phyloP scores from a whole-genome alignment of 305 asterid genomes.

The Fraxinus dipetala region DNA sequence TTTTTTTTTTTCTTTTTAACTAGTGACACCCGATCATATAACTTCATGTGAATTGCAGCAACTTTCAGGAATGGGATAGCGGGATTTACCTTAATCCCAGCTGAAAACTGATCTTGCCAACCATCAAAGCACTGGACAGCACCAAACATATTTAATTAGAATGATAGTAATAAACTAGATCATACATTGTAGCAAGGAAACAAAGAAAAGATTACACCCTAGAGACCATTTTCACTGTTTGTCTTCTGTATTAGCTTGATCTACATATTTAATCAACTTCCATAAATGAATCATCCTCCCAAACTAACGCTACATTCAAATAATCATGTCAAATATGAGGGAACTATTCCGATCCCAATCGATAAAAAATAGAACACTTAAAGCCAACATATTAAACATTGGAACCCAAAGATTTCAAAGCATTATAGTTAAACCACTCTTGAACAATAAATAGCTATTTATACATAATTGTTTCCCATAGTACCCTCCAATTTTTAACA shows the following conservation, averaged over 20 bases:
- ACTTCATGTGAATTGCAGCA: background rate
- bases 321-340: slow-evolving; percentile 1
- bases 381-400: background rate
- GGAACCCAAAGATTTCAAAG: background rate
- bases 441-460: background rate
- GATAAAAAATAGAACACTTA: slow-evolving; percentile 12
- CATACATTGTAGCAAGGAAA: slow-evolving; percentile 5
- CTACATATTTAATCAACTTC: slow-evolving; percentile 8
- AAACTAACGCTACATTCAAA: slow-evolving; percentile 9
- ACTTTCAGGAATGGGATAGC: slow-evolving; percentile 13
- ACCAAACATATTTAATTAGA: slow-evolving; percentile 26
- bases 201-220: slow-evolving; percentile 4
- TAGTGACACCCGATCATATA: slow-evolving; percentile 10
- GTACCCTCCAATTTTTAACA: slow-evolving; percentile 15
- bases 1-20: slow-evolving; percentile 7
- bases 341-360: background rate
- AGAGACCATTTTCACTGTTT: slow-evolving; percentile 12
- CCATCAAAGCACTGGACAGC: slow-evolving; percentile 62
- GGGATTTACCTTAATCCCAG: slow-evolving; percentile 72
- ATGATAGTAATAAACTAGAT: slow-evolving; percentile 11
- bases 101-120: slow-evolving; percentile 80
- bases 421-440: background rate
- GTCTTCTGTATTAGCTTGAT: slow-evolving; percentile 9
- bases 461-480: background rate
- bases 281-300: slow-evolving; percentile 19